A percentile compares a stretch with the other conserved stretches of the same genome.
Evolutionary conservation across 1,284 basidiomycete genomes (phyloP).

Genomic region (Ceratorhiza oryzae-sativae): DNA sequence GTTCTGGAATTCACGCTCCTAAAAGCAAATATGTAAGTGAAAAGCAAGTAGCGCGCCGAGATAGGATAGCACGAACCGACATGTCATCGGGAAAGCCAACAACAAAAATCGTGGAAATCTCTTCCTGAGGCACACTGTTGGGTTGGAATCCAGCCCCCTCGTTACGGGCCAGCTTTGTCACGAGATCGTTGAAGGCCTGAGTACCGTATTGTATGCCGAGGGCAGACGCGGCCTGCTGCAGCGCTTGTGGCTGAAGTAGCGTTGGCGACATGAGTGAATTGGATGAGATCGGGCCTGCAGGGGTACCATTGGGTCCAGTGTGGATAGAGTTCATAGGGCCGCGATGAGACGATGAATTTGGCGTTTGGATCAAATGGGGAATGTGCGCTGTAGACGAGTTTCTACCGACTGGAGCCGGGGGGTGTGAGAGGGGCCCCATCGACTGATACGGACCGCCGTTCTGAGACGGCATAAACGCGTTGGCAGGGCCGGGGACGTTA

Average conservation of each 20-base stretch:
- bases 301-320: conserved; percentile 32
- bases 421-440: neutral
- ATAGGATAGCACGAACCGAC: conserved; percentile 70
- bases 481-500: conserved; percentile 29
- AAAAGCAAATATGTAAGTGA: conserved; percentile 33
- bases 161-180: conserved; percentile 30
- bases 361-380: conserved; percentile 40
- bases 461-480: conserved; percentile 15
- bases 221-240: conserved; percentile 28
- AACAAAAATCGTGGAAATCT: conserved; percentile 98
- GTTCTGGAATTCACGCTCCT: conserved; percentile 99
- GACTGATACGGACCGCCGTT: conserved; percentile 20
- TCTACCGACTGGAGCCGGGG: conserved; percentile 21
- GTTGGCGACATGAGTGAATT: conserved; percentile 31
- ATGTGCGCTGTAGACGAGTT: conserved; percentile 33
- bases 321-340: conserved; percentile 30
- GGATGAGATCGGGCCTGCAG: conserved; percentile 31
- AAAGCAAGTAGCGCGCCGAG: conserved; percentile 19
- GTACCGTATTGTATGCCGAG: conserved; percentile 33
- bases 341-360: conserved; percentile 17
- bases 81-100: conserved; percentile 99
- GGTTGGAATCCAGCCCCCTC: conserved; percentile 25
- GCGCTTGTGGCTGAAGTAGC: conserved; percentile 27
- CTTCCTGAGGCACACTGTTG: conserved; percentile 64
- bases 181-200: conserved; percentile 36